Evolutionary conservation across 2,329 filamentous ascomycete genomes (phyloP), one percentile per base, ranked within the genome.

Genomic region (Atkinsonella hypoxylon): DNA sequence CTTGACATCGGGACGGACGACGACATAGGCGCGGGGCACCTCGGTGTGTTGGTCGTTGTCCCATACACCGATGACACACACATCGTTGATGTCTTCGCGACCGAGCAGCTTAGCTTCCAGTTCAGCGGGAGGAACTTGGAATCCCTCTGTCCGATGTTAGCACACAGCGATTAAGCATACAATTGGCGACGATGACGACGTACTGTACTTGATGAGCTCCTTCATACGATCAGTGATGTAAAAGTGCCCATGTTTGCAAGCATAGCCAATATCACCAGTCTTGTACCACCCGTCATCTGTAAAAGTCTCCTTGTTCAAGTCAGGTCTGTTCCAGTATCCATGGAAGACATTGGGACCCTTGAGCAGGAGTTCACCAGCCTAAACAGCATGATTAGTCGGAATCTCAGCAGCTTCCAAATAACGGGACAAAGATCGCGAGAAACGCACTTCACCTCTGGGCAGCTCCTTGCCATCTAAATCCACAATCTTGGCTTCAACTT

Each of bases 211-310:
- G 60, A 75, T 72, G 50, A 75, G 82, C 58, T 79, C 84, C 72
- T 89, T 89, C 61, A 81, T 81, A 32, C 89, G 83, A 62, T 96
- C 90, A 1, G 90, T 95, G 63, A 95, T 91, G 71, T 83, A 95
- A 60, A 94, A 87, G 62, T 94, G 87, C 31, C 86, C 86, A 47
- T 86, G 75, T 44, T 76, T 70, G 61, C 95, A 87, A 59, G 87
- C 79, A 56, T 87, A 82, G 4, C 88, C 87, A 26, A 95, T 82
- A 60, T 96, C 90, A 2, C 90, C 90, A 0, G 90, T 95, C 67
- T 84, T 90, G 75, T 95, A 95, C 72, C 82, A 96, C 1, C 88
- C 88, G 56, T 94, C 88, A 0, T 71, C 57, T 2, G 85, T 86
- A 54, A 93, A 81, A 0, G 85, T 82, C 44, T 87, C 82, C 2